A percentile compares a stretch with the other conserved stretches of the same genome.
Evolutionary conservation across 148 eudicot genomes (phyloP).

Genomic region (Heliosperma pusillum): DNA sequence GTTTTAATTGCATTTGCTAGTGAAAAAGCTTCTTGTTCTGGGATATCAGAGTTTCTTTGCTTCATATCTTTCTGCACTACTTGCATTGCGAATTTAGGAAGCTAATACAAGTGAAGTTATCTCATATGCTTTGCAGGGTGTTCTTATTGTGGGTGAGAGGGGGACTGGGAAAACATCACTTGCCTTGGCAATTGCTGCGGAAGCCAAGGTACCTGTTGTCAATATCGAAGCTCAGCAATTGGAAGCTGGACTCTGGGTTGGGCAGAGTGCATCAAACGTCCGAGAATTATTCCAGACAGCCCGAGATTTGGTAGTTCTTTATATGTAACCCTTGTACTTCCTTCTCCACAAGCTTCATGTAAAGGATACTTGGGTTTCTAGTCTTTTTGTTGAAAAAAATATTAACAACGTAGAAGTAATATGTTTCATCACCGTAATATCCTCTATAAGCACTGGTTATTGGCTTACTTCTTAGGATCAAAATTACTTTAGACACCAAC

Average conservation of each 20-base stretch:
- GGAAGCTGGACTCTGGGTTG: slow-evolving; percentile 91
- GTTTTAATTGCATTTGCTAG: background rate
- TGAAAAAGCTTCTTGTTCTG: background rate
- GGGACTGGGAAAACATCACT: slow-evolving; percentile 93
- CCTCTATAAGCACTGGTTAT: background rate
- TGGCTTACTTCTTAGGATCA: background rate
- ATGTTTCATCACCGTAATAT: background rate
- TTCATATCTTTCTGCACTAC: background rate
- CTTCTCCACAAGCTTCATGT: slow-evolving; percentile 11
- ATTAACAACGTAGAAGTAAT: background rate
- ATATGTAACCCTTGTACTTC: background rate
- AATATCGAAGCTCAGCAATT: slow-evolving; percentile 82
- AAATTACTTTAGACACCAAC: background rate
- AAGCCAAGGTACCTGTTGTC: slow-evolving; percentile 92
- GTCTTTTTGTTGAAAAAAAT: background rate
- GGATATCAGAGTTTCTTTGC: background rate
- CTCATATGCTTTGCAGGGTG: slow-evolving; percentile 57
- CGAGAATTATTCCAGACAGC: slow-evolving; percentile 96
- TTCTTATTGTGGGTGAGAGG: slow-evolving; percentile 88
- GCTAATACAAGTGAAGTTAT: slow-evolving; percentile 2
- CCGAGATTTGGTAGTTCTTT: slow-evolving; percentile 71
- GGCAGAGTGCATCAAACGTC: slow-evolving; percentile 92
- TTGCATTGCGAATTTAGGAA: slow-evolving; percentile 3
- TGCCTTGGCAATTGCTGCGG: slow-evolving; percentile 91
- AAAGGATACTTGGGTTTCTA: background rate